These are phyloP conservation scores for Cutaneotrichosporon curvatum DNA, from an alignment of 1,284 basidiomycete species.

Conservation along the genomic window DNA sequence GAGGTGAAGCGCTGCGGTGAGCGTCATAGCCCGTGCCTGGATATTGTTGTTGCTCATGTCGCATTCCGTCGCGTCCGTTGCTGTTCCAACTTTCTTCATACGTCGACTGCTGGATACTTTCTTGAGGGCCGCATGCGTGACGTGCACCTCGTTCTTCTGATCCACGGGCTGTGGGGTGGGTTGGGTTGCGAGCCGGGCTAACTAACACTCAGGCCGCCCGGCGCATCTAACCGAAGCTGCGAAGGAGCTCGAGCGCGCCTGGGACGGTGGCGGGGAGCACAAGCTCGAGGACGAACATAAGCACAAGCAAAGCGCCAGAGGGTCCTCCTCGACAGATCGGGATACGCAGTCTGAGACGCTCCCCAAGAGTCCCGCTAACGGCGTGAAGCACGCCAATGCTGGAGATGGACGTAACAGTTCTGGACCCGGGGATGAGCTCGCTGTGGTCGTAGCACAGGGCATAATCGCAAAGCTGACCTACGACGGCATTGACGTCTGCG, in stretches of 20 bases:
- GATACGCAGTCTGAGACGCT: background rate
- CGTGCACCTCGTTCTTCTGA: constrained; percentile 42
- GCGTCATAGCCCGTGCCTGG: no score
- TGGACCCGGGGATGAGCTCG: constrained; percentile 21
- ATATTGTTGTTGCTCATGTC: no score
- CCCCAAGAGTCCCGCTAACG: background rate
- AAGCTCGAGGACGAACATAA: no score
- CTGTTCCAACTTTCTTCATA: no score
- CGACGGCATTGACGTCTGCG: constrained; percentile 44
- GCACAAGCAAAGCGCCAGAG: no score
- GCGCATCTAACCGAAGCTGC: constrained; percentile 33
- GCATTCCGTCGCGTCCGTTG: no score
- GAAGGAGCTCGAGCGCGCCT: constrained; percentile 30
- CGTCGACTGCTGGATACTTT: no score
- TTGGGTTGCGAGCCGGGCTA: background rate
- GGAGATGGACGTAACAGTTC: no score
- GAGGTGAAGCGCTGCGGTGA: no score
- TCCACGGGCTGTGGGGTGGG: constrained; percentile 45
- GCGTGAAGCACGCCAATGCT: background rate
- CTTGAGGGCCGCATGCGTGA: no score
- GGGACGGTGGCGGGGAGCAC: constrained; percentile 8
- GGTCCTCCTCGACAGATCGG: no score
- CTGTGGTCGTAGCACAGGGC: constrained; percentile 39
- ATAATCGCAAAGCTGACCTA: constrained; percentile 40
- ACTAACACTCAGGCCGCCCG: constrained; percentile 33